Conservation (phyloP, 1,284 basidiomycete species). For the Papiliotrema nemorosa region DNA sequence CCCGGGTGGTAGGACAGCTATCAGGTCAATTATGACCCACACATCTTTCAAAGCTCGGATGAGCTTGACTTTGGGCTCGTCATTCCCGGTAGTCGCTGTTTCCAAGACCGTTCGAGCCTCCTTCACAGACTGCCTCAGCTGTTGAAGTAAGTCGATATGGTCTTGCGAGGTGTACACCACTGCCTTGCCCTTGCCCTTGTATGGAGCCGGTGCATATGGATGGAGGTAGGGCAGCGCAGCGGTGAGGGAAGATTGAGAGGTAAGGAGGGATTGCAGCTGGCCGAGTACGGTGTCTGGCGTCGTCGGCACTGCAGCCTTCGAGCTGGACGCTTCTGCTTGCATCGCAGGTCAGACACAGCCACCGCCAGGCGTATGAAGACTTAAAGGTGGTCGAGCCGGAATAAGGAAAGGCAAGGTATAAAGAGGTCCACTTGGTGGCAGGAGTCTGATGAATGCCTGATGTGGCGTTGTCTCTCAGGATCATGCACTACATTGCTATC, state of each 20-base stretch:
- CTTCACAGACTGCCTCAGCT: slow-evolving; percentile 10
- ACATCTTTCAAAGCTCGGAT: slow-evolving; percentile 32
- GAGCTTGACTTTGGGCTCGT: slow-evolving; percentile 17
- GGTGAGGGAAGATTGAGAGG: slow-evolving; percentile 3
- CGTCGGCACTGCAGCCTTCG: background rate
- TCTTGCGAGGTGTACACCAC: background rate
- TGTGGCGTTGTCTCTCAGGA: too few species aligned
- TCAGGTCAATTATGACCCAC: slow-evolving; percentile 17
- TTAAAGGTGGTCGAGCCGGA: too few species aligned
- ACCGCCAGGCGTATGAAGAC: too few species aligned
- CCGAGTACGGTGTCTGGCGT: background rate
- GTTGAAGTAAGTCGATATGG: slow-evolving; percentile 8
- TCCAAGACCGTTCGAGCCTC: slow-evolving; percentile 9
- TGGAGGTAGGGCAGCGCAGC: slow-evolving; percentile 12
- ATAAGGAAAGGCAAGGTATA: too few species aligned
- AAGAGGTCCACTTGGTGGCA: too few species aligned
- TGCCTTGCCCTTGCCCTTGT: slow-evolving; percentile 17
- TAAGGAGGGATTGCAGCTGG: slow-evolving; percentile 2
- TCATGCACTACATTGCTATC: too few species aligned
- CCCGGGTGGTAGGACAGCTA: background rate
- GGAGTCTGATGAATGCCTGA: too few species aligned
- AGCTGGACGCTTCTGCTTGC: too few species aligned
- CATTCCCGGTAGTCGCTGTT: background rate
- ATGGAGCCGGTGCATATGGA: slow-evolving; percentile 9
- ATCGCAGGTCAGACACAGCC: too few species aligned